phyloP scores from a whole-genome alignment of 106 monocot genomes.

The Dendrobium chrysotoxum region DNA sequence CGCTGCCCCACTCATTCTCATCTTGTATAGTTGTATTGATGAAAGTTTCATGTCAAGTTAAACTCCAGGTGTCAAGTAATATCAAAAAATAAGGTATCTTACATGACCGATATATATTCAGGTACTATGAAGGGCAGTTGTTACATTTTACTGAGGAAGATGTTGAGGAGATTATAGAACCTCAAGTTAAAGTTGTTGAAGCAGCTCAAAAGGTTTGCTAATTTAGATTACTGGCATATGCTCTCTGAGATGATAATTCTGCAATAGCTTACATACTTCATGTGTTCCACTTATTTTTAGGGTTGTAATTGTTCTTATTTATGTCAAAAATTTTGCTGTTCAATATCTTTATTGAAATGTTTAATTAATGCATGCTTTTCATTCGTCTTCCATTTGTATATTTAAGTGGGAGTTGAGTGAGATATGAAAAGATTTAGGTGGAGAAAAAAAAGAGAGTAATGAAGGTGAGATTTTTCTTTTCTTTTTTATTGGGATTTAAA shows the following conservation, averaged over 20 bases:
- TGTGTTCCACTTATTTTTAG: not conserved
- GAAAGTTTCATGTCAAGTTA: not conserved
- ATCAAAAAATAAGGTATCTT: not conserved
- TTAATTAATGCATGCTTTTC: not conserved
- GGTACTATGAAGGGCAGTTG: slow-evolving; percentile 90
- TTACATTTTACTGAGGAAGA: slow-evolving; percentile 50
- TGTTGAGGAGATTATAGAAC: slow-evolving; percentile 36
- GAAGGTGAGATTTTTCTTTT: too few species aligned
- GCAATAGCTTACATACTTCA: not conserved
- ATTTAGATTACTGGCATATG: not conserved
- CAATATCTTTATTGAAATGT: not conserved
- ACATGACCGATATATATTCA: slow-evolving; percentile 16
- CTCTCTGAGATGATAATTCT: not conserved
- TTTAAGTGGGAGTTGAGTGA: too few species aligned
- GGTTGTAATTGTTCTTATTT: not conserved
- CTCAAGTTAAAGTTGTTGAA: slow-evolving; percentile 53
- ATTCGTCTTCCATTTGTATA: not conserved
- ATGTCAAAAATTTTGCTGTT: not conserved
- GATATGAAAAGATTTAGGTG: too few species aligned
- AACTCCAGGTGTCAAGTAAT: not conserved
- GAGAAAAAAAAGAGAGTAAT: too few species aligned
- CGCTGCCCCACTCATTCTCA: not conserved
- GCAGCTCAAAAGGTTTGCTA: slow-evolving; percentile 80
- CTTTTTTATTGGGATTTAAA: too few species aligned
- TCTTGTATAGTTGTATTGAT: not conserved